These are phyloP conservation scores for Neospermospora avenae DNA, from an alignment of 2,329 filamentous ascomycete species.

Conservation along the genomic window DNA sequence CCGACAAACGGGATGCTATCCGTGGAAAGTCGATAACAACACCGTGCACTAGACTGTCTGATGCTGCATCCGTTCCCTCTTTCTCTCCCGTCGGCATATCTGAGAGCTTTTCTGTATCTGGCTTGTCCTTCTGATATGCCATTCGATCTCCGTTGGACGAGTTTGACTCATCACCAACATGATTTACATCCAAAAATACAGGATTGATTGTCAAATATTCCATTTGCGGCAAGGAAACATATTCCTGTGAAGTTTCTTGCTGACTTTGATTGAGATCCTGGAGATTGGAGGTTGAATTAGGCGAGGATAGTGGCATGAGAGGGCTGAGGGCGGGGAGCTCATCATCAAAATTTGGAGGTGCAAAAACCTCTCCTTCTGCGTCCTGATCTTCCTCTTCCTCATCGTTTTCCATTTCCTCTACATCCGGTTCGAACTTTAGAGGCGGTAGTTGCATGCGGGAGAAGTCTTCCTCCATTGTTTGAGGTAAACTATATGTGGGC, in stretches of 20 bases:
- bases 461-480: not conserved
- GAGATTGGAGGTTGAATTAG: slow-evolving; percentile 3
- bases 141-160: slow-evolving; percentile 6
- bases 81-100: not conserved
- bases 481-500: not conserved
- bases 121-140: slow-evolving; percentile 9
- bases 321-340: slow-evolving; percentile 7
- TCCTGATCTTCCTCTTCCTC: not conserved
- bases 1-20: slow-evolving; percentile 4
- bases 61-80: not conserved
- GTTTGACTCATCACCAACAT: slow-evolving; percentile 3
- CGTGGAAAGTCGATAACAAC: slow-evolving; percentile 6
- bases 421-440: not conserved
- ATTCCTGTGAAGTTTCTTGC: slow-evolving; percentile 4
- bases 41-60: not conserved
- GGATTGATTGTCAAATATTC: slow-evolving; percentile 7
- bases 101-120: not conserved
- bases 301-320: slow-evolving; percentile 8
- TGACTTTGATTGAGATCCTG: slow-evolving; percentile 3
- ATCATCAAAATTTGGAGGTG: slow-evolving; percentile 4
- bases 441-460: not conserved
- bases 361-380: not conserved
- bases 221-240: slow-evolving; percentile 1
- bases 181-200: slow-evolving; percentile 3
- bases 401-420: not conserved